These are phyloP conservation scores for Limtongia smithiae DNA, from an alignment of 805 yeast genomes.

Conservation along the genomic window DNA sequence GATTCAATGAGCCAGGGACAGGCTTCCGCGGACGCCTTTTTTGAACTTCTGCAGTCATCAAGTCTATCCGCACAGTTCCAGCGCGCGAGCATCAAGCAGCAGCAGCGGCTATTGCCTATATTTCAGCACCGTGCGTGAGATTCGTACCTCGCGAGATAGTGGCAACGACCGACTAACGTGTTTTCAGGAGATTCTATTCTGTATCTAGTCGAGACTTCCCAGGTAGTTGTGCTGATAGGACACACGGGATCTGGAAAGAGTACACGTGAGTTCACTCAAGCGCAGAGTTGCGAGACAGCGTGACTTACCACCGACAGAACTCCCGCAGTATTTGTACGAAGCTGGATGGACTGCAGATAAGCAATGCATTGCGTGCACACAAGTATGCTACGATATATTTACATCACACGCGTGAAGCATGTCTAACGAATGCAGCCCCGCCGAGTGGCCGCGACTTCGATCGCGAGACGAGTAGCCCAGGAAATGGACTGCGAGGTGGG, in stretches of 20 bases:
- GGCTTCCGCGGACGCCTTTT: slow-evolving; percentile 6
- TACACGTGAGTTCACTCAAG: slow-evolving; percentile 31
- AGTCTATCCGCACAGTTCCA: slow-evolving; percentile 19
- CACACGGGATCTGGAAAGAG: slow-evolving; percentile 33
- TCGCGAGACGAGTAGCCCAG: slow-evolving; percentile 68
- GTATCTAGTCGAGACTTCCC: slow-evolving; percentile 24
- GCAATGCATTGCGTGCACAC: slow-evolving; percentile 63
- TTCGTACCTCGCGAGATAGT: too few relatives aligned
- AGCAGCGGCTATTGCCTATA: slow-evolving; percentile 23
- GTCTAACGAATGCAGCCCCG: slow-evolving; percentile 30
- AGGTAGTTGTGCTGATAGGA: slow-evolving; percentile 26
- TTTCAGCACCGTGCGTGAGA: slow-evolving; percentile 23
- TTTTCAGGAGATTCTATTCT: slow-evolving; percentile 21
- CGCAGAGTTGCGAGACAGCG: too few relatives aligned
- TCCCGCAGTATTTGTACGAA: slow-evolving; percentile 29
- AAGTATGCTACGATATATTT: slow-evolving; percentile 33
- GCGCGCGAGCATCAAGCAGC: slow-evolving; percentile 16
- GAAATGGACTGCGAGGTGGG: slow-evolving; percentile 67
- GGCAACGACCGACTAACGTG: too few relatives aligned
- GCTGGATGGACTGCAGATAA: slow-evolving; percentile 28
- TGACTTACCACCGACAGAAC: slow-evolving; percentile 18
- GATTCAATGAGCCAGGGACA: not conserved
- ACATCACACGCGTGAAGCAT: too few relatives aligned
- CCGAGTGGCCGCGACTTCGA: slow-evolving; percentile 42
- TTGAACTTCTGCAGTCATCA: slow-evolving; percentile 10